phyloP scores from a whole-genome alignment of 805 yeast genomes.

The Candida pseudofarinosa region DNA sequence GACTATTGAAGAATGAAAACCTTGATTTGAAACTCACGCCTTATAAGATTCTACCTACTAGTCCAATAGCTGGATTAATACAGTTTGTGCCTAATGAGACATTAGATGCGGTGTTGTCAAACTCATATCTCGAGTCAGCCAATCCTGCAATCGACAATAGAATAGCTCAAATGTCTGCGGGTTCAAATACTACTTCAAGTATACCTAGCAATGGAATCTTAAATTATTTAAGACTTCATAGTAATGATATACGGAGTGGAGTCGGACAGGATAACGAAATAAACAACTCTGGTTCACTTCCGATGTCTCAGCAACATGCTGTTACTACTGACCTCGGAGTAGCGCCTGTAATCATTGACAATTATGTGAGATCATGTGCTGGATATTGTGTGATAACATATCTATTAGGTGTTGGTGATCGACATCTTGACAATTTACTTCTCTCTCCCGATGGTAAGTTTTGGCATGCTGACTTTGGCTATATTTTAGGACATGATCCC shows the following conservation, averaged over 20 bases:
- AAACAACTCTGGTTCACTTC: conserved; percentile 2
- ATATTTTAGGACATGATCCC: conserved; percentile 94
- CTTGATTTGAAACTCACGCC: conserved; percentile 86
- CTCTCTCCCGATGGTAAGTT: conserved; percentile 78
- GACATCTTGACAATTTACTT: conserved; percentile 88
- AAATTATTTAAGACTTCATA: conserved; percentile 62
- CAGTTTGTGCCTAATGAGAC: conserved; percentile 95
- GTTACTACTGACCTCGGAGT: conserved; percentile 44
- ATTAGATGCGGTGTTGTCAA: conserved; percentile 66
- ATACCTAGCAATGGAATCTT: conserved; percentile 62
- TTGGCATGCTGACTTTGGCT: conserved; percentile 98
- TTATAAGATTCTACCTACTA: conserved; percentile 85
- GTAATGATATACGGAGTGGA: conserved; percentile 26
- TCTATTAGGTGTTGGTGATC: conserved; percentile 91
- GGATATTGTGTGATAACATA: conserved; percentile 97
- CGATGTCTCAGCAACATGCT: conserved; percentile 23
- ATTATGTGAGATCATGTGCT: conserved; percentile 90
- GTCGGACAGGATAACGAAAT: conserved; percentile 10
- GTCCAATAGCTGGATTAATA: conserved; percentile 85
- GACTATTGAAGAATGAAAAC: conserved; percentile 80
- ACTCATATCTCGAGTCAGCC: conserved; percentile 10
- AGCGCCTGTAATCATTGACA: conserved; percentile 75
- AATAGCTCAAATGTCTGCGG: conserved; percentile 4
- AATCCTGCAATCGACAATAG: conserved; percentile 9
- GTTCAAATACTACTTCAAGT: conserved; percentile 2